Evolutionary conservation across 1,139 yeast genomes (phyloP).

Genomic region (Candida tetrigidarum): DNA sequence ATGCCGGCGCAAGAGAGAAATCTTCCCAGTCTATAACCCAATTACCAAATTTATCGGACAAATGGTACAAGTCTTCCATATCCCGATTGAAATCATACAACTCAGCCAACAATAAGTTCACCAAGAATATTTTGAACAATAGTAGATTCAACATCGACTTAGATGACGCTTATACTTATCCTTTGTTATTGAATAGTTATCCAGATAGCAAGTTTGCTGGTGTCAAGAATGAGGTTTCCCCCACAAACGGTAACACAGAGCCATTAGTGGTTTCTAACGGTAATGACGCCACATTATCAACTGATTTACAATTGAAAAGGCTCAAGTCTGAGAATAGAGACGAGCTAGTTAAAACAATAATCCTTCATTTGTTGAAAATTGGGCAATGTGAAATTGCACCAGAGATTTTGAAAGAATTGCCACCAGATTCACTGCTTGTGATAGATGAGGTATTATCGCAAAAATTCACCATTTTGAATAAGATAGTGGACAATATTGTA

Average conservation of each 20-base stretch:
- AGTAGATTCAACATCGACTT: slow-evolving; percentile 35
- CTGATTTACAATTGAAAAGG: slow-evolving; percentile 18
- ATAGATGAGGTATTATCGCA: slow-evolving; percentile 30
- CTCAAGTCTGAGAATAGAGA: slow-evolving; percentile 33
- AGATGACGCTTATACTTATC: slow-evolving; percentile 51
- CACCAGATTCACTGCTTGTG: slow-evolving; percentile 17
- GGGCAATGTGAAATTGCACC: slow-evolving; percentile 46
- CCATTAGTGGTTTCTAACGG: neutral
- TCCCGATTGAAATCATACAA: slow-evolving; percentile 40
- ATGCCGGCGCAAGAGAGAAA: neutral
- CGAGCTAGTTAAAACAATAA: slow-evolving; percentile 44
- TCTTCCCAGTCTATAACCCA: neutral
- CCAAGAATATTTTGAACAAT: slow-evolving; percentile 38
- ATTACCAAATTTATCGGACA: slow-evolving; percentile 18
- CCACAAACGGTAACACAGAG: neutral
- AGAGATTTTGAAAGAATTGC: slow-evolving; percentile 32
- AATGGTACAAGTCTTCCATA: slow-evolving; percentile 46
- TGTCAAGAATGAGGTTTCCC: neutral
- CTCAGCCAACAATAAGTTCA: slow-evolving; percentile 39
- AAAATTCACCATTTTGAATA: slow-evolving; percentile 36
- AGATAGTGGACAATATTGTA: slow-evolving; percentile 41
- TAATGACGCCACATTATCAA: neutral
- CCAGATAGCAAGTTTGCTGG: slow-evolving; percentile 25
- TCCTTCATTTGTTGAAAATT: slow-evolving; percentile 44
- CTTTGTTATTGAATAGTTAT: slow-evolving; percentile 36